Evolutionary conservation across 2,329 filamentous ascomycete genomes (phyloP).

Genomic region (Pseudogymnoascus sp.): DNA sequence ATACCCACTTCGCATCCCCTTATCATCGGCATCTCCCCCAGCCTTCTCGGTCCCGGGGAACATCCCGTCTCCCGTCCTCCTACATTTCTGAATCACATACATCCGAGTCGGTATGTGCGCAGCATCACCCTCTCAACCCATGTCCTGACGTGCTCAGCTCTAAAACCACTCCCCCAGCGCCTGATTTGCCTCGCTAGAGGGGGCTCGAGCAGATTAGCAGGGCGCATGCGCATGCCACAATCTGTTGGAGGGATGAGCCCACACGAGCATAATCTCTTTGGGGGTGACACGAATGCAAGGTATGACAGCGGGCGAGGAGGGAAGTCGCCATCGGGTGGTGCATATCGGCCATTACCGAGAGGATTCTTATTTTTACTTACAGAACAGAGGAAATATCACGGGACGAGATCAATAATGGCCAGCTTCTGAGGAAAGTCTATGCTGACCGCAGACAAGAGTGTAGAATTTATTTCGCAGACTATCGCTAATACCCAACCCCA

Average conservation of each 20-base stretch:
- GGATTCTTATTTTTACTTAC: background rate
- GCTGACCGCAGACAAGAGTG: background rate
- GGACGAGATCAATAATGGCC: background rate
- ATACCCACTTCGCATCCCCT: too few relatives aligned
- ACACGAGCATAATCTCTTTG: background rate
- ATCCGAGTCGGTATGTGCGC: background rate
- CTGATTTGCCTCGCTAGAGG: background rate
- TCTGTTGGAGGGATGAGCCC: background rate
- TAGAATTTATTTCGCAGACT: background rate
- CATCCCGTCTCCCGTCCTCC: too few relatives aligned
- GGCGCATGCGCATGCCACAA: background rate
- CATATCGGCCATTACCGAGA: background rate
- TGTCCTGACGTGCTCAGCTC: background rate
- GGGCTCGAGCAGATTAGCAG: background rate
- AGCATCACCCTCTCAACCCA: background rate
- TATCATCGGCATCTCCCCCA: too few relatives aligned
- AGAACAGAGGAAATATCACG: background rate
- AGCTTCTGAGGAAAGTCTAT: background rate
- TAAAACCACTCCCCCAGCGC: background rate
- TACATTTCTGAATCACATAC: background rate
- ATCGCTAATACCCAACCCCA: conserved; percentile 1
- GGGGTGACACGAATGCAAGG: background rate
- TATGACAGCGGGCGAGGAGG: background rate
- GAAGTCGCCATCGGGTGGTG: background rate
- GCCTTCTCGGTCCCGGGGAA: too few relatives aligned